phyloP scores from a whole-genome alignment of 169 alveolate genomes.

The Plasmodium gonderi region DNA sequence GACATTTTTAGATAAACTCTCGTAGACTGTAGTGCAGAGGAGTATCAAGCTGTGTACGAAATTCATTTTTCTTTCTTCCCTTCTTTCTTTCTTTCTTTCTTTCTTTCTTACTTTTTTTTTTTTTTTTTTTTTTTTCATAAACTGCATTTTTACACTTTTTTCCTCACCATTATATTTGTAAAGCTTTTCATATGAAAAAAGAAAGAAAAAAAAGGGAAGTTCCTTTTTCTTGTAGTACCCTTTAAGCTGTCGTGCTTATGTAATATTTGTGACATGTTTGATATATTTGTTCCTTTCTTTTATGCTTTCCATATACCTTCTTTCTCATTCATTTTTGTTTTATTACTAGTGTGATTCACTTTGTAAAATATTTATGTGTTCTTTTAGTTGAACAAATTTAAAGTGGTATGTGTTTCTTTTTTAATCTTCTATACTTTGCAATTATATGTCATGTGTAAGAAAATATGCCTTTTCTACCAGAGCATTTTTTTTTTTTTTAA shows the following conservation, averaged over 20 bases:
- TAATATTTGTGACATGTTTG: too few relatives aligned
- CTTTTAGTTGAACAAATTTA: background rate
- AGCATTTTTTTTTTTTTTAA: background rate
- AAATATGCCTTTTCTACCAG: background rate
- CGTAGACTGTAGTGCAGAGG: background rate
- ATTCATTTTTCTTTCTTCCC: slow-evolving; percentile 1
- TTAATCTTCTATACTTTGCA: background rate
- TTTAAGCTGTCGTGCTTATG: too few relatives aligned
- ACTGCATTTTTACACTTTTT: background rate
- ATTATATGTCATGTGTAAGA: background rate
- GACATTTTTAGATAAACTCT: background rate
- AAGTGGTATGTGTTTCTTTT: background rate
- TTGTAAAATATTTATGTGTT: too few relatives aligned
- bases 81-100: background rate
- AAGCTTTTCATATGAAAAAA: background rate
- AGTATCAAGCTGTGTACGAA: slow-evolving; percentile 3
- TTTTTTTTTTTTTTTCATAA: background rate
- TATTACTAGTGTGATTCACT: background rate
- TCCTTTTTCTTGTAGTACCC: background rate
- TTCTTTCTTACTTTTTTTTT: too few relatives aligned
- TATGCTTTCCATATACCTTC: background rate
- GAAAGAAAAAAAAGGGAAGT: background rate
- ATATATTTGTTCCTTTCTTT: background rate
- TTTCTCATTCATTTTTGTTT: background rate
- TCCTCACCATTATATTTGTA: background rate